phyloP scores from a whole-genome alignment of 345 rosid genomes.

The Rubroshorea leprosula region DNA sequence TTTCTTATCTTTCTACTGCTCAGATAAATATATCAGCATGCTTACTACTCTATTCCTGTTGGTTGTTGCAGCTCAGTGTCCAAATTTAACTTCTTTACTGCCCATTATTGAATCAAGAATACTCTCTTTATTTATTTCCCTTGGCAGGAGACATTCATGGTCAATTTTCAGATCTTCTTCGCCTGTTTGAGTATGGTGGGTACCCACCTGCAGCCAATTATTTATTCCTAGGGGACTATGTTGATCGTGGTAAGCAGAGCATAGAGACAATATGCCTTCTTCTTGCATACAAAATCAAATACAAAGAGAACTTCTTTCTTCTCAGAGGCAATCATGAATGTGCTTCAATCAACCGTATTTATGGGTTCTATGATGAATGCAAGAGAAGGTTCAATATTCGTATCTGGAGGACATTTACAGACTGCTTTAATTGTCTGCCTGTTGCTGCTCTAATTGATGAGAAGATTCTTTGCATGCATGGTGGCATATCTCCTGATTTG shows the following conservation, averaged over 20 bases:
- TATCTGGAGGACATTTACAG: slow-evolving; percentile 44
- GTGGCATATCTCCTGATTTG: slow-evolving; percentile 40
- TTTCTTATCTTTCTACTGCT: no score
- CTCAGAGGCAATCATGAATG: slow-evolving; percentile 52
- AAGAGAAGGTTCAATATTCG: slow-evolving; percentile 49
- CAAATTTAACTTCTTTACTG: not conserved
- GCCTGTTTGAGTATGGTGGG: slow-evolving; percentile 44
- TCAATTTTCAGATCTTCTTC: slow-evolving; percentile 41
- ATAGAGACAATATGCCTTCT: slow-evolving; percentile 47
- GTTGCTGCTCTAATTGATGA: slow-evolving; percentile 39
- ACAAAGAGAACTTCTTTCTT: slow-evolving; percentile 43
- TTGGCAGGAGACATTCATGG: slow-evolving; percentile 43
- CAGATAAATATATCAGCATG: no score
- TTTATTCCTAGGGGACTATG: slow-evolving; percentile 49
- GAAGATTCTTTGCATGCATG: slow-evolving; percentile 46
- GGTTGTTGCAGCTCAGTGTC: not conserved
- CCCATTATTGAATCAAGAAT: not conserved
- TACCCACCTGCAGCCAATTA: slow-evolving; percentile 43
- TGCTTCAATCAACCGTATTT: slow-evolving; percentile 50
- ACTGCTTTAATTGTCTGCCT: slow-evolving; percentile 48
- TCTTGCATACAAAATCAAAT: slow-evolving; percentile 44
- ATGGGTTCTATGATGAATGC: slow-evolving; percentile 53
- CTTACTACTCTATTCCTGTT: not conserved
- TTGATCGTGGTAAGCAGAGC: slow-evolving; percentile 51
- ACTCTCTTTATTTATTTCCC: not conserved